These are phyloP conservation scores for Selaginella moellendorffii DNA, from an alignment of 75 land plant species.

Conservation along the genomic window DNA sequence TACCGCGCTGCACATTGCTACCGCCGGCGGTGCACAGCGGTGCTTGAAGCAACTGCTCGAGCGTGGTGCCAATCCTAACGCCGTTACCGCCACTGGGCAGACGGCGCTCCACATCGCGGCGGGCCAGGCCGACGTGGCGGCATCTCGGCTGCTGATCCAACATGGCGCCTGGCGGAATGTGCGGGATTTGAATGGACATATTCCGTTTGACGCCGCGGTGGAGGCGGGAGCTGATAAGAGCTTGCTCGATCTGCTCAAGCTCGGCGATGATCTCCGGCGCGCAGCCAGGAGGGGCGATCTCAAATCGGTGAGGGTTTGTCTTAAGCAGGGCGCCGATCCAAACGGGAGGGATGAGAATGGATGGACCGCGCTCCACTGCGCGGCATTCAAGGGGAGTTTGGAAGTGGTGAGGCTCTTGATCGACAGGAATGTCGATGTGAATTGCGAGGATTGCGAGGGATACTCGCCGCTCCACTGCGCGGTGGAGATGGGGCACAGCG, in stretches of 20 bases:
- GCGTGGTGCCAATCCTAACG: background rate
- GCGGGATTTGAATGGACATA: constrained; percentile 45
- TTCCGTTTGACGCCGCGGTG: constrained; percentile 54
- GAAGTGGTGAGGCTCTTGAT: constrained; percentile 26
- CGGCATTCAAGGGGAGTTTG: constrained; percentile 54
- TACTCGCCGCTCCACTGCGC: constrained; percentile 61
- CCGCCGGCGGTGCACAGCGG: constrained; percentile 12
- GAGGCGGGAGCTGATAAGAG: constrained; percentile 29
- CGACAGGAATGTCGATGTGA: constrained; percentile 25
- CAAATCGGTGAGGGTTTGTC: constrained; percentile 18
- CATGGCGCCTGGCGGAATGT: constrained; percentile 23
- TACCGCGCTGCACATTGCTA: constrained; percentile 20
- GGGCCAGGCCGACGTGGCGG: background rate
- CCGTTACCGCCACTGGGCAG: background rate
- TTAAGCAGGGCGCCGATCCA: constrained; percentile 25
- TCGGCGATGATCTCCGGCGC: constrained; percentile 27
- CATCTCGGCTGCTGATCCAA: constrained; percentile 23
- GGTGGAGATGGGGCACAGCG: constrained; percentile 41
- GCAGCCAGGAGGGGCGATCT: constrained; percentile 57
- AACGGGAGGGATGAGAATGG: constrained; percentile 46
- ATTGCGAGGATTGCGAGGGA: constrained; percentile 34
- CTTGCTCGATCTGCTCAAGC: constrained; percentile 26
- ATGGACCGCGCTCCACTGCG: constrained; percentile 49
- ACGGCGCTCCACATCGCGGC: background rate
- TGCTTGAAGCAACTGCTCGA: constrained; percentile 18